Evolutionary conservation across 2,329 filamentous ascomycete genomes (phyloP).

Genomic region (Cladophialophora carrionii): DNA sequence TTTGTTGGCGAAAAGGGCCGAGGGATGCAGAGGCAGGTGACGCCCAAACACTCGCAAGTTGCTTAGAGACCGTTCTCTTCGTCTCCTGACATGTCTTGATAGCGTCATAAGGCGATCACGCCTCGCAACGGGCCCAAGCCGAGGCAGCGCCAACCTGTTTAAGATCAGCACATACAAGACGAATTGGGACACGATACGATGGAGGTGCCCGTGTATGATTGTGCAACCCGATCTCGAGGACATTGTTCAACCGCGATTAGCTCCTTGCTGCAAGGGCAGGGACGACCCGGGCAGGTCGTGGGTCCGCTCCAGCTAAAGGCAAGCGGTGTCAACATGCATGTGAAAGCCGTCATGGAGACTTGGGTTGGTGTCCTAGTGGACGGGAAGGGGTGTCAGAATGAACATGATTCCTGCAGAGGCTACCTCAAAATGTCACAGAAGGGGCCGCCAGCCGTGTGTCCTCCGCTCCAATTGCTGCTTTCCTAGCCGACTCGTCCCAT

Average conservation of each 20-base stretch:
- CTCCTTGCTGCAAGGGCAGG: background rate
- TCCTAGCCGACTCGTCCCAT: background rate
- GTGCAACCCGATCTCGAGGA: background rate
- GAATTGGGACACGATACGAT: background rate
- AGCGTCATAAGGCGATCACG: background rate
- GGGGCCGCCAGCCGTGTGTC: background rate
- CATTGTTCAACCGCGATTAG: background rate
- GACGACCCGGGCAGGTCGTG: background rate
- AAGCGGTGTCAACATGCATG: background rate
- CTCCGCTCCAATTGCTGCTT: background rate
- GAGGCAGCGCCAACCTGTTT: background rate
- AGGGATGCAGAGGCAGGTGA: background rate
- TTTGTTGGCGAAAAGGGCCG: background rate
- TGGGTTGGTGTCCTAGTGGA: background rate
- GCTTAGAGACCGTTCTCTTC: background rate
- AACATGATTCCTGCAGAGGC: conserved; percentile 2
- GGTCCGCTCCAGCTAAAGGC: background rate
- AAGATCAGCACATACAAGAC: background rate
- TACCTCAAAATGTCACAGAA: conserved; percentile 13
- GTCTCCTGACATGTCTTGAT: background rate
- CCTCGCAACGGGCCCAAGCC: background rate
- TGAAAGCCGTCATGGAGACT: background rate
- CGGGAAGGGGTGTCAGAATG: background rate
- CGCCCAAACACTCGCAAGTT: background rate
- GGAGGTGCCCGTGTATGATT: background rate